Evolutionary conservation across 2,329 filamentous ascomycete genomes (phyloP).

Genomic region (Sclerotinia trifoliorum): DNA sequence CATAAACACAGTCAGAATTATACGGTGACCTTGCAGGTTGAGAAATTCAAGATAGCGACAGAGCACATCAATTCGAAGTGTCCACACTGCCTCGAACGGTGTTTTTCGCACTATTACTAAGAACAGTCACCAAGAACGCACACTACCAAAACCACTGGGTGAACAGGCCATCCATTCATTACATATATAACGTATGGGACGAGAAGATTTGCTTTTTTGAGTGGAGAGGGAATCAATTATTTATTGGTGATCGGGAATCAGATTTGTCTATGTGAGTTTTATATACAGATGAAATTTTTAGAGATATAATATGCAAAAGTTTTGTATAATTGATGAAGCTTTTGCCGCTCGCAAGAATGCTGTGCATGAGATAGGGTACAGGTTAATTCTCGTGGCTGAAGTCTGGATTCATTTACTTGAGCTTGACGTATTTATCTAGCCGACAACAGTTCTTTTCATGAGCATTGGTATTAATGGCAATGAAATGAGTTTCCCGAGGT

Average conservation of each 20-base stretch:
- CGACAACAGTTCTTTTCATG: not conserved
- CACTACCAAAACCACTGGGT: not conserved
- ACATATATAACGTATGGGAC: not conserved
- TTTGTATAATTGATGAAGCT: not conserved
- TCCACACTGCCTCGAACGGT: not conserved
- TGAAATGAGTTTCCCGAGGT: not conserved
- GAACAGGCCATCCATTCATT: not conserved
- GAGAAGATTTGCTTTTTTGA: not conserved
- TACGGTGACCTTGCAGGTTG: not conserved
- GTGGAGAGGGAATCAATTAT: not conserved
- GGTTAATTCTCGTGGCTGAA: not conserved
- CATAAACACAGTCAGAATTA: not conserved
- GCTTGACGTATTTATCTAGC: not conserved
- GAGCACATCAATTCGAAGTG: not conserved
- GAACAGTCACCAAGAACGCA: no score
- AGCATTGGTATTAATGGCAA: not conserved
- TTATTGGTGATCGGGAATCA: not conserved
- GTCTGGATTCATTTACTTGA: not conserved
- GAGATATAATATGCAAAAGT: conserved; percentile 12
- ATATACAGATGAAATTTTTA: conserved; percentile 1
- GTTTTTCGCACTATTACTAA: no score
- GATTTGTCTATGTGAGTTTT: not conserved
- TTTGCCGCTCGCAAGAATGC: not conserved
- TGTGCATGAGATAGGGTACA: conserved; percentile 5
- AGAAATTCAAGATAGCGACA: no score